These are phyloP conservation scores for Pythium plurisporium DNA, from an alignment of 352 stramenopile species.

Conservation along the genomic window DNA sequence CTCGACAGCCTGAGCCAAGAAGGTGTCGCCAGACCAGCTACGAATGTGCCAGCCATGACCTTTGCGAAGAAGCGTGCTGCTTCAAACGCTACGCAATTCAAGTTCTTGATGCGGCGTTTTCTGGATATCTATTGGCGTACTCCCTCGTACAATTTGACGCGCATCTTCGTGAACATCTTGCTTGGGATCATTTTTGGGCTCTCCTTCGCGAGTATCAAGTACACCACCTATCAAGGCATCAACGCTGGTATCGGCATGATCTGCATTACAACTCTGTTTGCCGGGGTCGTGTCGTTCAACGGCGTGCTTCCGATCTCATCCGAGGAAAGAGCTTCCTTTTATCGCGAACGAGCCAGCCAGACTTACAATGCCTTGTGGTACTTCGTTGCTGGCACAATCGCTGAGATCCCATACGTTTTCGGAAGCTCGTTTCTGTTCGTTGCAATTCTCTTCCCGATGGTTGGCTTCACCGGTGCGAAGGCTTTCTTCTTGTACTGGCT, in stretches of 20 bases:
- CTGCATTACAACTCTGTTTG: conserved; percentile 65
- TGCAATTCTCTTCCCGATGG: conserved; percentile 28
- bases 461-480: conserved; percentile 20
- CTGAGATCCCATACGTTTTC: conserved; percentile 51
- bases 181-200: conserved; percentile 47
- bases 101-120: neutral
- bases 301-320: conserved; percentile 9
- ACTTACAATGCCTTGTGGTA: conserved; percentile 71
- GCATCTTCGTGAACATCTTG: conserved; percentile 26
- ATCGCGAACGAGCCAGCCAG: conserved; percentile 38
- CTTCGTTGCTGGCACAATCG: conserved; percentile 46
- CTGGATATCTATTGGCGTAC: conserved; percentile 64
- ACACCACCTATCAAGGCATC: conserved; percentile 25
- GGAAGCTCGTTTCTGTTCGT: conserved; percentile 21
- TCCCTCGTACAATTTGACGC: conserved; percentile 62
- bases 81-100: neutral
- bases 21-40: conserved; percentile 50
- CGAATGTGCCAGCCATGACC: neutral
- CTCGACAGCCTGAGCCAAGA: conserved; percentile 50
- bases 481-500: conserved; percentile 50
- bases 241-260: conserved; percentile 48
- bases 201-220: conserved; percentile 20
- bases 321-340: conserved; percentile 69
- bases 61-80: conserved; percentile 5
- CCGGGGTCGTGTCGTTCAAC: conserved; percentile 21